Conservation (phyloP, 2,329 filamentous ascomycete species). For the Stagonosporopsis rhizophila region DNA sequence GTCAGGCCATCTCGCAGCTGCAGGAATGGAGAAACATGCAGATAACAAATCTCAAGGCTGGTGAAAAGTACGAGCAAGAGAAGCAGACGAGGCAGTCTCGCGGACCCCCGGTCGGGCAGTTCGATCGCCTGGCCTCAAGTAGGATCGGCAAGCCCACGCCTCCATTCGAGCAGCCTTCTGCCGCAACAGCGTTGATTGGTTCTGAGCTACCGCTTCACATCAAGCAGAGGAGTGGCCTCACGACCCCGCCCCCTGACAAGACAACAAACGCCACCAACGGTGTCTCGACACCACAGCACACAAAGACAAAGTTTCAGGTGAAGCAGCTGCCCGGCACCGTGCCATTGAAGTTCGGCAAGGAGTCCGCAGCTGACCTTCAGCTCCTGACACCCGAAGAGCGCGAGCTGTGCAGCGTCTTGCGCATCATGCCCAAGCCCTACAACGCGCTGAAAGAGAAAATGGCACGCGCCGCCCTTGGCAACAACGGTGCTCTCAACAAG, state of each 20-base stretch:
- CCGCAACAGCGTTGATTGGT: slow-evolving; percentile 77
- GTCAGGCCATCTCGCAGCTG: slow-evolving; percentile 86
- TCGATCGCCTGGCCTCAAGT: slow-evolving; percentile 80
- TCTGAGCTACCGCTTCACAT: slow-evolving; percentile 74
- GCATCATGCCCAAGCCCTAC: slow-evolving; percentile 93
- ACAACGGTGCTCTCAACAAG: slow-evolving; percentile 88
- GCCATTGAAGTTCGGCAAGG: slow-evolving; percentile 73
- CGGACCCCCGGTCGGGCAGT: slow-evolving; percentile 73
- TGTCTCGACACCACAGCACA: slow-evolving; percentile 47
- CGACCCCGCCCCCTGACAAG: slow-evolving; percentile 52
- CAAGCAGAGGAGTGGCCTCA: slow-evolving; percentile 52
- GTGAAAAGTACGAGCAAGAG: slow-evolving; percentile 91
- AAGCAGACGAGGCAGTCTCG: slow-evolving; percentile 77
- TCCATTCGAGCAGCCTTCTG: slow-evolving; percentile 72
- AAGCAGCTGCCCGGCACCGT: slow-evolving; percentile 67
- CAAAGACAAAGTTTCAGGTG: slow-evolving; percentile 59
- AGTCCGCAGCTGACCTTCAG: slow-evolving; percentile 82
- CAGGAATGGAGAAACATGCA: slow-evolving; percentile 91
- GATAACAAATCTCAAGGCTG: slow-evolving; percentile 83
- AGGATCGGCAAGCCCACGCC: slow-evolving; percentile 71
- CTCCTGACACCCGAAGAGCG: slow-evolving; percentile 83
- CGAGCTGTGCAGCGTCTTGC: slow-evolving; percentile 83
- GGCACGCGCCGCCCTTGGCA: slow-evolving; percentile 88
- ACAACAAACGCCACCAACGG: slow-evolving; percentile 51
- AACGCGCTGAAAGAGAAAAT: slow-evolving; percentile 92